Percentiles rank a stretch among this genome's conserved stretches.
These are phyloP conservation scores for Coccomyxa sp. DNA, from an alignment of 139 green algal species.

Conservation along the genomic window DNA sequence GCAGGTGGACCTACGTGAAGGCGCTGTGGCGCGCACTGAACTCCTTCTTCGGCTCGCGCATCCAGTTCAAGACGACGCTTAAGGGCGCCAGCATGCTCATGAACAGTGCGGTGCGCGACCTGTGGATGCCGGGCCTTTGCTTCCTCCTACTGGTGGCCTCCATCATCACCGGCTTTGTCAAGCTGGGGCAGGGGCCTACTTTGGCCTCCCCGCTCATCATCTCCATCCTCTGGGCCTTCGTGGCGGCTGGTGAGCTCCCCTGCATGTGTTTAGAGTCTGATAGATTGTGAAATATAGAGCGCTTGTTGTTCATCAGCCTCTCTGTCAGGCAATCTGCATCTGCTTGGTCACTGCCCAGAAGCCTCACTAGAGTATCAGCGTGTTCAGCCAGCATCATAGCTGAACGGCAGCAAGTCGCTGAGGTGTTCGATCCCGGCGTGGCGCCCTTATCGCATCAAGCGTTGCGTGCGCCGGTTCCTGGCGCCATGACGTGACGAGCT, in stretches of 20 bases:
- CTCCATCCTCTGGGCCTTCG: conserved; percentile 42
- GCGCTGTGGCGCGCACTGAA: conserved; percentile 42
- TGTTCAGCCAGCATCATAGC: too few species aligned
- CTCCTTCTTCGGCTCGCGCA: conserved; percentile 16
- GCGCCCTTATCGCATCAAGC: too few species aligned
- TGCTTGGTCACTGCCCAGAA: too few species aligned
- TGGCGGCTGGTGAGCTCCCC: background rate
- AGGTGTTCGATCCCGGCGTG: too few species aligned
- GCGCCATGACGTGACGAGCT: too few species aligned
- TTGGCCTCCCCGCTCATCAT: conserved; percentile 20
- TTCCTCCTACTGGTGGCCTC: conserved; percentile 23
- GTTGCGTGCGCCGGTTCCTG: too few species aligned
- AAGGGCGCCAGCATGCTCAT: conserved; percentile 39
- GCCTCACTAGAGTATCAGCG: too few species aligned
- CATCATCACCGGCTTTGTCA: conserved; percentile 36
- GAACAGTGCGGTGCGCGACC: conserved; percentile 22
- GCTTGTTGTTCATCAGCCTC: too few species aligned
- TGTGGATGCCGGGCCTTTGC: conserved; percentile 25
- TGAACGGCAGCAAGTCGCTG: too few species aligned
- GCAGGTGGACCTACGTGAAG: conserved; percentile 54
- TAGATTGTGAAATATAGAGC: too few species aligned
- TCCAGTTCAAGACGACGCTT: conserved; percentile 61
- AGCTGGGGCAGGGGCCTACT: conserved; percentile 17
- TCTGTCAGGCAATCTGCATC: too few species aligned
- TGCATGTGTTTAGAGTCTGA: too few species aligned